Evolutionary conservation across 768 basidiomycete genomes (phyloP).

Genomic region (Lactarius psammicola): DNA sequence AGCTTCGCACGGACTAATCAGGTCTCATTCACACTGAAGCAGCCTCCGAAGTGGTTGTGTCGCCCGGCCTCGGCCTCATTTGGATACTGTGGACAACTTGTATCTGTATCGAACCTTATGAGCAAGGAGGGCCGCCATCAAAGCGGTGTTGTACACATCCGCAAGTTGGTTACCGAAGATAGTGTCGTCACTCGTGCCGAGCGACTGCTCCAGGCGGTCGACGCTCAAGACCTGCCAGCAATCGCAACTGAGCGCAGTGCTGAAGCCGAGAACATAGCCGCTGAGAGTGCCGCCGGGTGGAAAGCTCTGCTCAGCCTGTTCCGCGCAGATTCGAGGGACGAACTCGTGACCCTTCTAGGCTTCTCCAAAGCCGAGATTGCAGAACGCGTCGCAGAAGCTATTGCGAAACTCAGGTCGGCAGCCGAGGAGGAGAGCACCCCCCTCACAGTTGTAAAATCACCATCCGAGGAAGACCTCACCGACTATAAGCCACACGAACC

Average conservation of each 20-base stretch:
- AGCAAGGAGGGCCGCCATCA: constrained; percentile 75
- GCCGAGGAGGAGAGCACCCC: constrained; percentile 37
- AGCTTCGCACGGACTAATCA: constrained; percentile 49
- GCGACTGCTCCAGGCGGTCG: constrained; percentile 61
- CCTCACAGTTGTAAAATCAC: constrained; percentile 26
- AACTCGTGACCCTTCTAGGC: constrained; percentile 85
- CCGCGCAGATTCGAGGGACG: constrained; percentile 84
- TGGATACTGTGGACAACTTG: constrained; percentile 88
- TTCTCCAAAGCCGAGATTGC: constrained; percentile 89
- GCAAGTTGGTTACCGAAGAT: constrained; percentile 74
- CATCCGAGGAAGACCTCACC: constrained; percentile 38
- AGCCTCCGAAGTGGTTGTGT: constrained; percentile 96
- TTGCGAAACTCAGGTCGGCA: constrained; percentile 64
- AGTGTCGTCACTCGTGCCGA: constrained; percentile 71
- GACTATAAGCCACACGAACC: constrained; percentile 59
- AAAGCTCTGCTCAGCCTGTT: constrained; percentile 87
- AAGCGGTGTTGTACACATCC: constrained; percentile 76
- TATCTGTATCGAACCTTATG: constrained; percentile 73
- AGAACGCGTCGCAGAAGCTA: constrained; percentile 74
- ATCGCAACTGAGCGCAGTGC: constrained; percentile 58
- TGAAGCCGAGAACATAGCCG: constrained; percentile 31
- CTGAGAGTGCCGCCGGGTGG: constrained; percentile 62
- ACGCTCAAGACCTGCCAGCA: constrained; percentile 52
- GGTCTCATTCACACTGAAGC: constrained; percentile 78
- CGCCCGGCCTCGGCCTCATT: constrained; percentile 79